Base-by-base conservation (phyloP, 352 stramenopile genomes). In the Pelagophyceae sp. region DNA sequence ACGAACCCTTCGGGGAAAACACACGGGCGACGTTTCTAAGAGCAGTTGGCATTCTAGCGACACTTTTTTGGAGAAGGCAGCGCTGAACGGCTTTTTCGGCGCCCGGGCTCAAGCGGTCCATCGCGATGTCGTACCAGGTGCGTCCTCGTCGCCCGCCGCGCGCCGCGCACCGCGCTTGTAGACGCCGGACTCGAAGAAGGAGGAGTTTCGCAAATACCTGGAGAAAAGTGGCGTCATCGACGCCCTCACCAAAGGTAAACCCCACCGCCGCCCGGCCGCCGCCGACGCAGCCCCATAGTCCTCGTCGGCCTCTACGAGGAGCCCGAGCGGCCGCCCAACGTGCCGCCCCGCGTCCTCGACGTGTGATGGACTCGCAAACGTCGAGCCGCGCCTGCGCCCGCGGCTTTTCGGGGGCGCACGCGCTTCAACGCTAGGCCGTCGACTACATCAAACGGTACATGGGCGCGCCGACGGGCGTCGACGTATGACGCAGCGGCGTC, bases 361-460 rank as follows among this genome's bases (percentile, higher is more conserved):
- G n/a, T n/a, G n/a, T n/a, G n/a, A n/a, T n/a, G n/a, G n/a, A n/a
- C n/a, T n/a, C n/a, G n/a, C n/a, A n/a, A n/a, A n/a, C n/a, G n/a
- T n/a, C n/a, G n/a, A n/a, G n/a, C n/a, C n/a, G n/a, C n/a, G n/a
- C n/a, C n/a, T n/a, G n/a, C n/a, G n/a, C n/a, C n/a, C n/a, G n/a
- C n/a, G n/a, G n/a, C n/a, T n/a, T n/a, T n/a, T n/a, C n/a, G n/a
- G n/a, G n/a, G n/a, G n/a, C n/a, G n/a, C n/a, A n/a, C n/a, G n/a
- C n/a, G n/a, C n/a, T n/a, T n/a, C n/a, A n/a, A n/a, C n/a, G n/a
- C n/a, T 54, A 54, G 45, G 93, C 95, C 0, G 92, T 98, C 37
- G 95, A 98, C 77, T 99, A 99, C 83, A 91, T 99, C 82, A 97
- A 97, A 86, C 88, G 88, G 71, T 98, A 97, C 86, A 92, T 98